Evolutionary conservation across 139 green algal genomes (phyloP).

Genomic region (Coccomyxa sp.): DNA sequence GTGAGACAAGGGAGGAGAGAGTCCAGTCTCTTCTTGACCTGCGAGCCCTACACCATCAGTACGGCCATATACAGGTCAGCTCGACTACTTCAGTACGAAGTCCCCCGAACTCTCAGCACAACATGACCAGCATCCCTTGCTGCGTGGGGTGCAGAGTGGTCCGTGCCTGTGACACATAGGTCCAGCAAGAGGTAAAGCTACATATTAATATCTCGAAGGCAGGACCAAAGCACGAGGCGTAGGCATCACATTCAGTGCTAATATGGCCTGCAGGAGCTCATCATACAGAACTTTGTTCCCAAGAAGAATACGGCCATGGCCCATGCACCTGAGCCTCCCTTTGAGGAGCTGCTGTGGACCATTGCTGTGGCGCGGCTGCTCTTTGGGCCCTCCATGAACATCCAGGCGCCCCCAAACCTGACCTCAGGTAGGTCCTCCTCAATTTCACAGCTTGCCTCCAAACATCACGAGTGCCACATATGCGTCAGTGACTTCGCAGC

Average conservation of each 20-base stretch:
- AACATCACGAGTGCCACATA: no score
- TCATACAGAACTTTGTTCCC: conserved; percentile 82
- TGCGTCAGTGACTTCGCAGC: no score
- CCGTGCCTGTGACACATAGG: no score
- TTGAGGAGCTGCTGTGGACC: conserved; percentile 76
- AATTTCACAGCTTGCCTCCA: no score
- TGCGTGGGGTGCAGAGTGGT: neutral
- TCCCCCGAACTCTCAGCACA: no score
- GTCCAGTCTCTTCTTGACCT: conserved; percentile 60
- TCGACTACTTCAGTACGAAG: no score
- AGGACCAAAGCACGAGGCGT: no score
- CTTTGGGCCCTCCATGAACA: conserved; percentile 62
- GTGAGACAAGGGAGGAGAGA: conserved; percentile 64
- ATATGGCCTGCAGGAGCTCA: conserved; percentile 65
- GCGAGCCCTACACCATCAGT: conserved; percentile 29
- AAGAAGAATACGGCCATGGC: conserved; percentile 77
- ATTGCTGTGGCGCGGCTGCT: conserved; percentile 70
- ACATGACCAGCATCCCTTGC: no score
- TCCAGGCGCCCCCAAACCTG: conserved; percentile 85
- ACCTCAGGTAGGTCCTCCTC: conserved; percentile 37
- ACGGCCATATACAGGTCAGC: conserved; percentile 66
- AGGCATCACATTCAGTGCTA: no score
- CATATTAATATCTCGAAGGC: no score
- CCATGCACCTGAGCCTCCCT: conserved; percentile 32
- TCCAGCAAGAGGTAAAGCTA: no score